Percentiles rank a stretch among this genome's conserved stretches.
Conservation (phyloP, 768 basidiomycete species). For the Trametes elegans region DNA sequence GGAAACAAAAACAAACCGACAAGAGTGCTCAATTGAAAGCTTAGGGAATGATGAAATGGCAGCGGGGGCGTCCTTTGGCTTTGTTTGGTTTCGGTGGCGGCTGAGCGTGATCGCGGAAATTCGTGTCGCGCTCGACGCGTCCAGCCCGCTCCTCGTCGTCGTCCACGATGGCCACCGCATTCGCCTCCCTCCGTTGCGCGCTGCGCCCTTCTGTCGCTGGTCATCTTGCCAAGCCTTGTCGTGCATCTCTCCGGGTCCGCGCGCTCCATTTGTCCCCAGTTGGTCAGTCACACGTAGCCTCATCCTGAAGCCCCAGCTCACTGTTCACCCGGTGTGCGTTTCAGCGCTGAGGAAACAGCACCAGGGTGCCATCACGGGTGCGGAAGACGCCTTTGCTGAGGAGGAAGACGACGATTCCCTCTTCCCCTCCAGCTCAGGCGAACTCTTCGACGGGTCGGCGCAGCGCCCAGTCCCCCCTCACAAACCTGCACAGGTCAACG, state of each 20-base stretch:
- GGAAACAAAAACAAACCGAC: too few relatives aligned
- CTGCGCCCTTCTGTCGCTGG: neutral
- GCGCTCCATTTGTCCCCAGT: constrained; percentile 7
- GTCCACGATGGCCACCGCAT: constrained; percentile 10
- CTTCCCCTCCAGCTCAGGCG: constrained; percentile 13
- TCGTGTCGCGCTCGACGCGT: constrained; percentile 12
- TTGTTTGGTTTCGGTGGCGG: constrained; percentile 2
- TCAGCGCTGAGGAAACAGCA: constrained; percentile 21
- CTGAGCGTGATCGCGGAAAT: neutral
- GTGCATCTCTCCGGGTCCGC: neutral
- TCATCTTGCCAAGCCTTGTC: neutral
- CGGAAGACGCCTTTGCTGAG: constrained; percentile 19
- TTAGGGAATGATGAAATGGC: too few relatives aligned
- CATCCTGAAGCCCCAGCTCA: neutral
- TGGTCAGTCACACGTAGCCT: neutral
- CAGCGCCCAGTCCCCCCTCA: neutral
- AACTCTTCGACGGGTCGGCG: constrained; percentile 4
- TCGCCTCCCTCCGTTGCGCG: constrained; percentile 3
- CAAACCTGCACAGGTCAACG: neutral
- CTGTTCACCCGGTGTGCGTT: neutral
- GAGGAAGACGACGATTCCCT: constrained; percentile 9
- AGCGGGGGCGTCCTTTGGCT: too few relatives aligned
- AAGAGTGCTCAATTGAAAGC: too few relatives aligned
- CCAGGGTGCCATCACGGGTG: neutral
- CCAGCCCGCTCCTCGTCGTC: constrained; percentile 3